Conservation (phyloP, 805 yeast species). For the Teunomyces barrocoloradensis region DNA sequence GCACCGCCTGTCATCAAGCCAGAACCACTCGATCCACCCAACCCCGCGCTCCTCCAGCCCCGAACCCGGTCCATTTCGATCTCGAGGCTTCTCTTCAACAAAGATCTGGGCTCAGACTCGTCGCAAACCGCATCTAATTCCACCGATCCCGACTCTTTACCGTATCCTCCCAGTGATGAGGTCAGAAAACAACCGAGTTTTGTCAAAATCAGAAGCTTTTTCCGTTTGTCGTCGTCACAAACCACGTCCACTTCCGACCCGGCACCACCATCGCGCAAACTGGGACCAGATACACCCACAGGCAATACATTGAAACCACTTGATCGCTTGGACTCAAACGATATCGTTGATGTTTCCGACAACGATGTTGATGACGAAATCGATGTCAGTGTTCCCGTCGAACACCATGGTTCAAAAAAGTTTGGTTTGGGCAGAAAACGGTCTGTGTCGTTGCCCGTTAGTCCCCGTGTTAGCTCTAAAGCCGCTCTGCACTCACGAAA, state of each 20-base stretch:
- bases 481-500: neutral
- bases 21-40: constrained; percentile 6
- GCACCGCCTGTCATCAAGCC: constrained; percentile 12
- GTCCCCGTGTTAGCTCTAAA: neutral
- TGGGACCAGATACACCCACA: neutral
- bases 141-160: neutral
- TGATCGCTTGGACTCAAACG: neutral
- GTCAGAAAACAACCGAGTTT: constrained; percentile 20
- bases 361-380: neutral
- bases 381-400: neutral
- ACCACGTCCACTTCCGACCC: neutral
- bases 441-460: constrained; percentile 9
- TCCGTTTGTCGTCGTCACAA: constrained; percentile 17
- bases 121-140: neutral
- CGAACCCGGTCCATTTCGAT: constrained; percentile 26
- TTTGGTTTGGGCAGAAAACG: constrained; percentile 9
- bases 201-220: constrained; percentile 27
- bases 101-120: constrained; percentile 11
- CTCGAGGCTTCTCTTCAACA: constrained; percentile 24
- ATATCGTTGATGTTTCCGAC: neutral
- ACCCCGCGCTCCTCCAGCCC: constrained; percentile 4
- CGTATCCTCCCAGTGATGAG: constrained; percentile 8
- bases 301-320: neutral
- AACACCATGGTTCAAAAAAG: neutral
- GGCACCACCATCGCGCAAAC: neutral